Evolutionary conservation across 164 flowering plant species (phyloP).

Genomic region (Sextonia rubra): DNA sequence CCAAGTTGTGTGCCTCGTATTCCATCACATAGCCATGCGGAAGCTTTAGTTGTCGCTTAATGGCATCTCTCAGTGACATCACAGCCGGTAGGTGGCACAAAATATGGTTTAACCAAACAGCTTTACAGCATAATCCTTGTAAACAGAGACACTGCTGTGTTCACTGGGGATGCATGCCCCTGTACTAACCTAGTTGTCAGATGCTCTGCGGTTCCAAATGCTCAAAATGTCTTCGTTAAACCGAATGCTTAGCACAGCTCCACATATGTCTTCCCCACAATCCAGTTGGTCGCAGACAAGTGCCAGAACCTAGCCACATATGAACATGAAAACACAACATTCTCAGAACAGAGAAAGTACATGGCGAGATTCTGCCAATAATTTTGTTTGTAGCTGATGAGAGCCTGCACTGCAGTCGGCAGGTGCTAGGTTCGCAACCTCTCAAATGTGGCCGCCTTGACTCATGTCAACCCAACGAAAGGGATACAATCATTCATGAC

Average conservation of each 20-base stretch:
- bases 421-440: no score
- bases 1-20: conserved; percentile 94
- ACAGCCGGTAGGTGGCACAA: conserved; percentile 48
- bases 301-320: conserved; percentile 70
- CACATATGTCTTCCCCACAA: conserved; percentile 81
- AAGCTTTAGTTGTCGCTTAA: conserved; percentile 84
- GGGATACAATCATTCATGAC: no score
- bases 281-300: conserved; percentile 94
- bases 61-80: conserved; percentile 82
- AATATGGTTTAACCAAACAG: neutral
- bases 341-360: neutral
- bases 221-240: conserved; percentile 91
- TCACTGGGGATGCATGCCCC: no score
- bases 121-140: no score
- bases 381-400: no score
- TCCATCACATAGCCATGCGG: conserved; percentile 93
- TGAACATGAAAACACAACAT: neutral
- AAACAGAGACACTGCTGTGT: no score
- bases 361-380: no score
- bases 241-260: conserved; percentile 89
- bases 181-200: conserved; percentile 81
- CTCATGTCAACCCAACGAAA: no score
- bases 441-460: no score
- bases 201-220: conserved; percentile 94
- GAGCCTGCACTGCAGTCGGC: no score